Evolutionary conservation across 2,329 filamentous ascomycete species (phyloP).

Genomic region (Raffaelea deltoideospora): DNA sequence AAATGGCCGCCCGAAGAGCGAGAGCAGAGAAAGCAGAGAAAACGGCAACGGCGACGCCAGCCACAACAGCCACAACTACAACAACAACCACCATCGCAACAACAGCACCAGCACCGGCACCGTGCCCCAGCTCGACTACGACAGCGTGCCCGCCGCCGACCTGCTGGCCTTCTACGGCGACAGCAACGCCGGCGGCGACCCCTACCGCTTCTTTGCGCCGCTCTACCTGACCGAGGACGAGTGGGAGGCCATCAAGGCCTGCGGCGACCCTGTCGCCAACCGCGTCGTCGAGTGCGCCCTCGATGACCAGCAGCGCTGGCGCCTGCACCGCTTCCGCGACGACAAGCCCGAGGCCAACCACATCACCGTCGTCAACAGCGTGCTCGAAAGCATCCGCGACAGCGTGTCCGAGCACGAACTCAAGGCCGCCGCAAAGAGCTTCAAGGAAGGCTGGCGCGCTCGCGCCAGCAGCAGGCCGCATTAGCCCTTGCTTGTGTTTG

Average conservation of each 20-base stretch:
- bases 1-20: too few relatives aligned
- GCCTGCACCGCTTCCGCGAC: conserved; percentile 77
- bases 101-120: conserved; percentile 49
- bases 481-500: too few relatives aligned
- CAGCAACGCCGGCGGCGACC: conserved; percentile 22
- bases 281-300: conserved; percentile 82
- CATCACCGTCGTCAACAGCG: conserved; percentile 66
- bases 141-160: conserved; percentile 56
- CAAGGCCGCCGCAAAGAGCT: conserved; percentile 49
- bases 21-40: background rate
- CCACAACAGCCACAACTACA: background rate
- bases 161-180: conserved; percentile 56
- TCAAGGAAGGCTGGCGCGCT: conserved; percentile 69
- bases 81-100: conserved; percentile 47
- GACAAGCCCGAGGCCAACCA: conserved; percentile 91
- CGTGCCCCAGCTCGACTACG: conserved; percentile 59
- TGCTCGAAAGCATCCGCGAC: conserved; percentile 80
- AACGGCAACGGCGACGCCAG: background rate
- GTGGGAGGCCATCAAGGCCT: conserved; percentile 67
- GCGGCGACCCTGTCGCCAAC: conserved; percentile 65
- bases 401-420: conserved; percentile 74
- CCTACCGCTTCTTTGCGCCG: conserved; percentile 50
- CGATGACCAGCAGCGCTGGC: conserved; percentile 62
- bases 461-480: conserved; percentile 22
- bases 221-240: conserved; percentile 60